Evolutionary conservation across 371 early-diverging fungal genomes (phyloP).

Genomic region (Haplosporangium sp.): DNA sequence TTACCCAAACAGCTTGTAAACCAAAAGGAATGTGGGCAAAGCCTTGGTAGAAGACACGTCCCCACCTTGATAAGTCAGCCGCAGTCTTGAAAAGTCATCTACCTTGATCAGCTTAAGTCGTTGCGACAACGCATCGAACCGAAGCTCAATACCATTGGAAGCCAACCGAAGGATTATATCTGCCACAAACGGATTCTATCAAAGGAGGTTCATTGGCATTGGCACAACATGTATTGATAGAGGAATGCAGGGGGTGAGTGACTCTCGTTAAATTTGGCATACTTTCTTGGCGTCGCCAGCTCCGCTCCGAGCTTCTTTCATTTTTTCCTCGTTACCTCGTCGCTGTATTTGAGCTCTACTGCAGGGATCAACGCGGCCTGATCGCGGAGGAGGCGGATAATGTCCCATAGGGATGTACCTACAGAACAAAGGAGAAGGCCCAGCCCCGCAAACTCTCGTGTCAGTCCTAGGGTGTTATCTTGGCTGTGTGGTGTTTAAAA

Average conservation of each 20-base stretch:
- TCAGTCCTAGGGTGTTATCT: too few species aligned
- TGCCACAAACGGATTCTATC: constrained; percentile 66
- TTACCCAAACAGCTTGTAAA: constrained; percentile 80
- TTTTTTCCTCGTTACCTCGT: constrained; percentile 58
- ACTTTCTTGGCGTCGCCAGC: too few species aligned
- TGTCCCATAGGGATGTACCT: constrained; percentile 72
- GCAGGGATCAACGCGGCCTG: constrained; percentile 63
- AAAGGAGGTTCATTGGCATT: background rate
- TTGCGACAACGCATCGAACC: constrained; percentile 73
- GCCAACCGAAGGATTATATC: constrained; percentile 74
- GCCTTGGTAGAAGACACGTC: constrained; percentile 77
- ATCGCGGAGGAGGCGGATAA: constrained; percentile 61
- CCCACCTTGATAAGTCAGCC: constrained; percentile 70
- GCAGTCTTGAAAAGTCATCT: constrained; percentile 68
- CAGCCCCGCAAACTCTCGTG: background rate
- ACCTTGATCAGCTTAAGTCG: constrained; percentile 73
- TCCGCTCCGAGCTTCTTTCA: background rate
- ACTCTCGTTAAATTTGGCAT: background rate
- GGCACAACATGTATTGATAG: too few species aligned
- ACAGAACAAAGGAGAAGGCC: background rate
- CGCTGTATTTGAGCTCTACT: constrained; percentile 77
- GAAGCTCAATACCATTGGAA: constrained; percentile 69
- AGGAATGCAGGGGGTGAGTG: too few species aligned
- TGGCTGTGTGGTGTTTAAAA: too few species aligned
- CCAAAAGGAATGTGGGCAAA: constrained; percentile 73